phyloP scores from a whole-genome alignment of 345 rosid genomes.

The Arabis alpina region DNA sequence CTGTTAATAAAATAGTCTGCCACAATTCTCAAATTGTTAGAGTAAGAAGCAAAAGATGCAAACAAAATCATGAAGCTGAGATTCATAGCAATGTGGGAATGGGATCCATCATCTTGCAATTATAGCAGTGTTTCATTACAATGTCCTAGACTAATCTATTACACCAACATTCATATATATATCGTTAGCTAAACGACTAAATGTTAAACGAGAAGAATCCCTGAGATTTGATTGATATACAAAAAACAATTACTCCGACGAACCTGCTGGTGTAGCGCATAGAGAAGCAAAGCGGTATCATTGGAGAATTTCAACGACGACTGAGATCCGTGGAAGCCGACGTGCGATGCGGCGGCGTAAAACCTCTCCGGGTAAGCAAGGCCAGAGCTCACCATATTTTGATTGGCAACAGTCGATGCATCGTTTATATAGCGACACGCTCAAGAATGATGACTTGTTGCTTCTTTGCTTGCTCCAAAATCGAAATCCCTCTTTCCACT shows the following conservation, averaged over 20 bases:
- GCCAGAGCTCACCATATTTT: slow-evolving; percentile 72
- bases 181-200: too few species aligned
- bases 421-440: slow-evolving; percentile 26
- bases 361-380: slow-evolving; percentile 92
- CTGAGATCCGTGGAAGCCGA: slow-evolving; percentile 79
- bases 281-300: slow-evolving; percentile 80
- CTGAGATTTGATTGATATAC: too few species aligned
- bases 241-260: too few species aligned
- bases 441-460: neutral
- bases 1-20: too few species aligned
- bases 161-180: too few species aligned
- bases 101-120: slow-evolving; percentile 5
- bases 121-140: neutral
- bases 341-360: slow-evolving; percentile 77
- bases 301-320: slow-evolving; percentile 55
- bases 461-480: neutral
- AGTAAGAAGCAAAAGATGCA: neutral
- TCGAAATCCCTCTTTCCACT: too few species aligned
- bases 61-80: too few species aligned
- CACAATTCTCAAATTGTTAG: too few species aligned
- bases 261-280: slow-evolving; percentile 84
- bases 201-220: too few species aligned
- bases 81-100: too few species aligned
- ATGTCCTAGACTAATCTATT: neutral
- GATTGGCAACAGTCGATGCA: neutral